These are phyloP conservation scores for Naematelia encephala DNA, from an alignment of 768 basidiomycete genomes.

Conservation along the genomic window DNA sequence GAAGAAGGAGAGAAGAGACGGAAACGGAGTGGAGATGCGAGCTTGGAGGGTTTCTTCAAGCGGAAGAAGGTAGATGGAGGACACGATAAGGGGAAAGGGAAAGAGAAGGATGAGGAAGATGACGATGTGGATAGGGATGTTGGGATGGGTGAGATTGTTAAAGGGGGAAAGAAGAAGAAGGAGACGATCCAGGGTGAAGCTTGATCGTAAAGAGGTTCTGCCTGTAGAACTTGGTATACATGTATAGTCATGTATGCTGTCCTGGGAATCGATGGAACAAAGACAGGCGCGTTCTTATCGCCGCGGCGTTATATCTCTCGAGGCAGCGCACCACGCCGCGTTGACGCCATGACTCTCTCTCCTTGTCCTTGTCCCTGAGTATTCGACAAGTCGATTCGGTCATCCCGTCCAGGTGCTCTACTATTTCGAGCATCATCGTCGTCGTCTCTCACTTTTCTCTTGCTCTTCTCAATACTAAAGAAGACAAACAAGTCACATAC, in stretches of 20 bases:
- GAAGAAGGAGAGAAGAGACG: constrained; percentile 20
- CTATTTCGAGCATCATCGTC: no score
- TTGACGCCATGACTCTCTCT: no score
- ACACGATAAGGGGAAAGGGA: background rate
- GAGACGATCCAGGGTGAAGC: background rate
- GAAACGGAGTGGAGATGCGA: constrained; percentile 20
- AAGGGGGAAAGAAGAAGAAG: background rate
- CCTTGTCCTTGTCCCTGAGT: no score
- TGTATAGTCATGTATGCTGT: no score
- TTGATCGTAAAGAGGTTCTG: background rate
- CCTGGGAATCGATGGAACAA: no score
- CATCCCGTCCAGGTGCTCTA: no score
- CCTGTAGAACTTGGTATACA: background rate
- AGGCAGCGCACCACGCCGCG: background rate
- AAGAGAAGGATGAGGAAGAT: background rate
- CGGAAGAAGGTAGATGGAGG: constrained; percentile 11
- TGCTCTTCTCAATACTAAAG: no score
- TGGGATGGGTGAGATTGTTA: background rate
- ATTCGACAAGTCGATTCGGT: no score
- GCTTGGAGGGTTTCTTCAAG: constrained; percentile 28
- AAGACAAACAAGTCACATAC: no score
- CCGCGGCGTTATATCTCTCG: background rate
- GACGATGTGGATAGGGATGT: background rate
- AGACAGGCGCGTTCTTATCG: background rate
- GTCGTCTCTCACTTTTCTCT: no score